These are phyloP conservation scores for Pontederia paniculata DNA, from an alignment of 176 grass and related monocot species.

Conservation along the genomic window DNA sequence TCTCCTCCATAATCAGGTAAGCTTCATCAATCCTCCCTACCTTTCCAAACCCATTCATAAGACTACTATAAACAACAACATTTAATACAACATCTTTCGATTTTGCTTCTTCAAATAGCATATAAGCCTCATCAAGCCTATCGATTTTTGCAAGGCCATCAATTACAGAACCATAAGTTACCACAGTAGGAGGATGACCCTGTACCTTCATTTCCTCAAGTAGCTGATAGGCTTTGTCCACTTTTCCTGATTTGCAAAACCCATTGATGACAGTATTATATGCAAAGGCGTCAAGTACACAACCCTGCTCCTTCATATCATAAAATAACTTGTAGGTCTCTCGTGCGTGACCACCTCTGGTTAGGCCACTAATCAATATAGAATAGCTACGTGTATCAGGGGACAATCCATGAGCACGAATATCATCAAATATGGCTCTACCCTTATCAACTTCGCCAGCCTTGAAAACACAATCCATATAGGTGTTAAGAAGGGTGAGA, in stretches of 20 bases:
- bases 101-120: constrained; percentile 99
- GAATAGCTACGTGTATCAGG: constrained; percentile 78
- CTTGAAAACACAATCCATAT: constrained; percentile 95
- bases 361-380: constrained; percentile 92
- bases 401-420: constrained; percentile 41
- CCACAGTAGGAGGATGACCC: constrained; percentile 45
- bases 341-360: constrained; percentile 75
- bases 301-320: constrained; percentile 81
- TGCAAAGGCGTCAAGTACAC: constrained; percentile 57
- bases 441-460: constrained; percentile 67
- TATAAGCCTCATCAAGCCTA: constrained; percentile 91
- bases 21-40: constrained; percentile 94
- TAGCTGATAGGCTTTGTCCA: constrained; percentile 84
- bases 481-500: constrained; percentile 81
- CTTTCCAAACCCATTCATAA: constrained; percentile 94
- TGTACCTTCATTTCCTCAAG: constrained; percentile 89
- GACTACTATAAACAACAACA: constrained; percentile 83
- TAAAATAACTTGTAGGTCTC: constrained; percentile 89
- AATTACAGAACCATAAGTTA: constrained; percentile 79
- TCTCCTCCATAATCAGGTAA: constrained; percentile 95
- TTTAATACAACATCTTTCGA: constrained; percentile 57
- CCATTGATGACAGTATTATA: constrained; percentile 87
- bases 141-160: constrained; percentile 94
- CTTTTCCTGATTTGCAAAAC: constrained; percentile 86
- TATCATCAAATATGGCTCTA: constrained; percentile 62